Conservation (phyloP, 768 basidiomycete genomes). For the Hemileccinum impolitum region DNA sequence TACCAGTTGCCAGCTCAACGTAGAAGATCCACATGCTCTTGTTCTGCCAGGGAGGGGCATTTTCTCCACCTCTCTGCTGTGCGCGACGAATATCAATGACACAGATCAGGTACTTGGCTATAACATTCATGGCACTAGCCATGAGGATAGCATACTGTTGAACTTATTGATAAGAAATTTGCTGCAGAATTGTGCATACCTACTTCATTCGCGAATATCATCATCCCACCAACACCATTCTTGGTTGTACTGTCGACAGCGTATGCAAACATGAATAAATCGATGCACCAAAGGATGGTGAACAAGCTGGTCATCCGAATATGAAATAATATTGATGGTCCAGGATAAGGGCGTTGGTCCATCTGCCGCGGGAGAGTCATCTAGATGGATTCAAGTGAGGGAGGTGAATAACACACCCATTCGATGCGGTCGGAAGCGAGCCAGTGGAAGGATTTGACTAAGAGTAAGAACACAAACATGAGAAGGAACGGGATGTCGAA, state of each 20-base stretch:
- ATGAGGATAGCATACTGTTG: conserved; percentile 83
- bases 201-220: conserved; percentile 94
- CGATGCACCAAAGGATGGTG: conserved; percentile 66
- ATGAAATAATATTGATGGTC: conserved; percentile 81
- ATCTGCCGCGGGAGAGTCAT: conserved; percentile 55
- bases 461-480: conserved; percentile 93
- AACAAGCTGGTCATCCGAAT: conserved; percentile 76
- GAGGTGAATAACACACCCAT: conserved; percentile 60
- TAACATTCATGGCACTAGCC: conserved; percentile 73
- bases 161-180: conserved; percentile 11
- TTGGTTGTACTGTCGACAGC: conserved; percentile 77
- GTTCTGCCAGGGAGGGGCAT: conserved; percentile 92
- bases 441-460: conserved; percentile 99
- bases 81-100: conserved; percentile 81
- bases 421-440: conserved; percentile 92
- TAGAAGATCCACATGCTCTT: conserved; percentile 98
- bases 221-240: conserved; percentile 84
- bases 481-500: conserved; percentile 90
- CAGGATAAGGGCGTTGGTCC: conserved; percentile 92
- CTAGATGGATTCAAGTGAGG: neutral
- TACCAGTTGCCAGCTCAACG: conserved; percentile 87
- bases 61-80: conserved; percentile 71
- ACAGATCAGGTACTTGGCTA: conserved; percentile 80
- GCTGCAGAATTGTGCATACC: conserved; percentile 22
- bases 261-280: conserved; percentile 74